Conservation (phyloP, 169 alveolate species). For the Sarcocystis neurona region DNA sequence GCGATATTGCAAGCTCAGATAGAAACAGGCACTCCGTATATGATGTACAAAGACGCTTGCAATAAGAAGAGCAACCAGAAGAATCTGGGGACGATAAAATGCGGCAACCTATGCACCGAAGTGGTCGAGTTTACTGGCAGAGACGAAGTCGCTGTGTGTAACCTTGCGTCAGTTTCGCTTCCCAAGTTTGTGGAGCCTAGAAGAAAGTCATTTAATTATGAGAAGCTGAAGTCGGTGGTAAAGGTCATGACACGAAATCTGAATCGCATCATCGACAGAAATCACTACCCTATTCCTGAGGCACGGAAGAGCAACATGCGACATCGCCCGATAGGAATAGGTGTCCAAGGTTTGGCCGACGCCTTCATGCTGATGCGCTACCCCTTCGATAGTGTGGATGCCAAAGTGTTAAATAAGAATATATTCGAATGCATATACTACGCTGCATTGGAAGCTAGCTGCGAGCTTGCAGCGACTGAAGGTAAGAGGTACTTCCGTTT, state of each 20-base stretch:
- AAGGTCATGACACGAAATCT: slow-evolving; percentile 92
- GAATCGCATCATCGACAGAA: slow-evolving; percentile 94
- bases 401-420: slow-evolving; percentile 88
- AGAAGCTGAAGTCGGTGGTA: slow-evolving; percentile 83
- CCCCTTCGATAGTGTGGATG: slow-evolving; percentile 96
- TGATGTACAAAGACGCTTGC: slow-evolving; percentile 96
- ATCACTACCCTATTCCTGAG: slow-evolving; percentile 94
- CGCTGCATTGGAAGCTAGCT: slow-evolving; percentile 94
- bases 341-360: slow-evolving; percentile 99
- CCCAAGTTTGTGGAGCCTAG: slow-evolving; percentile 81
- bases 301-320: slow-evolving; percentile 92
- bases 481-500: too few species aligned
- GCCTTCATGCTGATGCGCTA: slow-evolving; percentile 91
- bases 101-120: slow-evolving; percentile 96
- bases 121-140: slow-evolving; percentile 95
- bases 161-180: slow-evolving; percentile 96
- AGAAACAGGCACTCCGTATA: slow-evolving; percentile 99
- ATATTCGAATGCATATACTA: slow-evolving; percentile 97
- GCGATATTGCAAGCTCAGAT: slow-evolving; percentile 95
- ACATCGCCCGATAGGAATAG: slow-evolving; percentile 99
- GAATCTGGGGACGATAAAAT: slow-evolving; percentile 96
- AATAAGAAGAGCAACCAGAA: slow-evolving; percentile 95
- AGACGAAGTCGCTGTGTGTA: slow-evolving; percentile 98
- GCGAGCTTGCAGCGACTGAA: slow-evolving; percentile 90
- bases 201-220: slow-evolving; percentile 75